Evolutionary conservation across 331 rosid genomes (phyloP).

Genomic region (Prunus yedoensis): DNA sequence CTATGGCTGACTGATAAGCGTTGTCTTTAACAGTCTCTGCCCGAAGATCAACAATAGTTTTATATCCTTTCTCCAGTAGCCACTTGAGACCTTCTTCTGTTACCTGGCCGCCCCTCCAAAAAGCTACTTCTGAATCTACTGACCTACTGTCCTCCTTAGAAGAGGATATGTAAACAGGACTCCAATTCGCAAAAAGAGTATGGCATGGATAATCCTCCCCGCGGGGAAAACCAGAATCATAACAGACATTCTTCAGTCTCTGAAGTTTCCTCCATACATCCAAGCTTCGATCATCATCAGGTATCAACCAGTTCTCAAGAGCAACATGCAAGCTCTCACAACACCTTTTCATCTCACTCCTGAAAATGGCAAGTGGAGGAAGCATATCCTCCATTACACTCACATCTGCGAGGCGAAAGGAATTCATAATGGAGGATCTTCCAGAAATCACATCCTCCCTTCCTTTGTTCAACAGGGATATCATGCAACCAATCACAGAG

Average conservation of each 20-base stretch:
- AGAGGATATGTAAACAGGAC: slow-evolving; percentile 53
- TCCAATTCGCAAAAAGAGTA: slow-evolving; percentile 76
- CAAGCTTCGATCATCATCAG: slow-evolving; percentile 58
- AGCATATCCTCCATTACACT: slow-evolving; percentile 52
- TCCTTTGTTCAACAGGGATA: slow-evolving; percentile 67
- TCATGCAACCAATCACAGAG: slow-evolving; percentile 86
- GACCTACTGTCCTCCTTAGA: slow-evolving; percentile 46
- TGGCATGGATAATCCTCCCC: slow-evolving; percentile 72
- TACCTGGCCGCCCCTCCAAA: slow-evolving; percentile 96
- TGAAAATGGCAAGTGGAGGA: slow-evolving; percentile 78
- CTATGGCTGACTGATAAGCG: slow-evolving; percentile 53
- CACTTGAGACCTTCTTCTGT: slow-evolving; percentile 95
- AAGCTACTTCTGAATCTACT: slow-evolving; percentile 58
- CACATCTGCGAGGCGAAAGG: slow-evolving; percentile 38
- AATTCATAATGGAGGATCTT: slow-evolving; percentile 49
- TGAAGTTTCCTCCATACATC: slow-evolving; percentile 90
- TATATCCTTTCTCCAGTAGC: slow-evolving; percentile 68
- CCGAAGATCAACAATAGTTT: slow-evolving; percentile 83
- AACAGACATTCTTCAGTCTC: slow-evolving; percentile 86
- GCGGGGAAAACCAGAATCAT: slow-evolving; percentile 78
- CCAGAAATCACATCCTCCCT: slow-evolving; percentile 85
- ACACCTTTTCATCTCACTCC: slow-evolving; percentile 93
- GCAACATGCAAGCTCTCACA: slow-evolving; percentile 96
- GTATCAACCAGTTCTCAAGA: slow-evolving; percentile 66
- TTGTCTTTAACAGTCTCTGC: slow-evolving; percentile 71